phyloP scores from a whole-genome alignment of 2,329 filamentous ascomycete genomes.

The Cadophora malorum region DNA sequence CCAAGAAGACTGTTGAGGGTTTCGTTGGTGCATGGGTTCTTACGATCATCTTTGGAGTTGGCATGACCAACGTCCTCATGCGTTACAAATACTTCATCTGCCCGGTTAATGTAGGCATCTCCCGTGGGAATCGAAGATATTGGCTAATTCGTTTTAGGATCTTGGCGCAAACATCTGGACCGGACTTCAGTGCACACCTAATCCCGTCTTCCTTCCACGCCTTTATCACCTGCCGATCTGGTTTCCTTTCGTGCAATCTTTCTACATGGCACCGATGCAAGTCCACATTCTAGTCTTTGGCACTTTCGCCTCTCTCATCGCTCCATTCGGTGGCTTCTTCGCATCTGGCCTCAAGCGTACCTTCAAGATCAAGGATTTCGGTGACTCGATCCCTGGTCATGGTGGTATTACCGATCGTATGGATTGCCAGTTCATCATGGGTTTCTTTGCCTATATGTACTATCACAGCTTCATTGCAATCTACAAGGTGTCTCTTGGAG shows the following conservation, averaged over 20 bases:
- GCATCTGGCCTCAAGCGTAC: conserved; percentile 96
- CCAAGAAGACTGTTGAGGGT: conserved; percentile 98
- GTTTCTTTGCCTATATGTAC: conserved; percentile 97
- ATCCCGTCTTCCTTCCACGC: conserved; percentile 86
- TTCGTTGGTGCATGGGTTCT: conserved; percentile 97
- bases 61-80: conserved; percentile 83
- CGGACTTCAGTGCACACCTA: conserved; percentile 86
- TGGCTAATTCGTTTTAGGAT: conserved; percentile 55
- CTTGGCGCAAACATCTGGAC: conserved; percentile 93
- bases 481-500: conserved; percentile 83
- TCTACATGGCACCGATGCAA: conserved; percentile 87
- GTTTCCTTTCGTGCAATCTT: conserved; percentile 73
- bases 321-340: conserved; percentile 98
- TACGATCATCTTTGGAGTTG: conserved; percentile 84
- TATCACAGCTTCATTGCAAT: conserved; percentile 96
- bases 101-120: conserved; percentile 77
- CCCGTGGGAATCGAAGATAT: background rate
- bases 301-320: conserved; percentile 94
- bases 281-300: conserved; percentile 90
- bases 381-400: conserved; percentile 95
- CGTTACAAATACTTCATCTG: conserved; percentile 98
- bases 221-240: conserved; percentile 75
- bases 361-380: conserved; percentile 99
- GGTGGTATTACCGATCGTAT: conserved; percentile 98
- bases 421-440: conserved; percentile 99